phyloP scores from a whole-genome alignment of 257 asterid species.

The Lycium barbarum region DNA sequence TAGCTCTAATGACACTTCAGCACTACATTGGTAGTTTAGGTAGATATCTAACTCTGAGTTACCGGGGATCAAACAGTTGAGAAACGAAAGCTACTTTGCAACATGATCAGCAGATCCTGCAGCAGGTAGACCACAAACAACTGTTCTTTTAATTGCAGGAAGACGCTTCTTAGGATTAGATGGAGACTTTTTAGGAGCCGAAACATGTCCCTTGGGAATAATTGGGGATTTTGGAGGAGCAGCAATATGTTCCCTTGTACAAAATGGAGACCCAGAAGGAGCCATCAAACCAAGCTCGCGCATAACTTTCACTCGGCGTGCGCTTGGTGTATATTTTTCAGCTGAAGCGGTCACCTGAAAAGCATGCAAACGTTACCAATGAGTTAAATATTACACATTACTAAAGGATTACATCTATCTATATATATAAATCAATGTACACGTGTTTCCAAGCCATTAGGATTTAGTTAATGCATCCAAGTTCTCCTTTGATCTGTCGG shows the following conservation, averaged over 20 bases:
- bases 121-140: slow-evolving; percentile 26
- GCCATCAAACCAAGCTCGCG: slow-evolving; percentile 47
- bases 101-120: background rate
- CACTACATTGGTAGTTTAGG: background rate
- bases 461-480: background rate
- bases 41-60: background rate
- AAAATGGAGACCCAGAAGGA: slow-evolving; percentile 47
- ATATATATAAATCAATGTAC: background rate
- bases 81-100: slow-evolving; percentile 6
- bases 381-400: background rate
- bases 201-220: background rate
- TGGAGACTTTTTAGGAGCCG: background rate
- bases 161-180: slow-evolving; percentile 5
- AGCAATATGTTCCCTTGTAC: background rate
- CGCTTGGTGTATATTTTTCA: slow-evolving; percentile 30
- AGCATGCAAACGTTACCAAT: background rate
- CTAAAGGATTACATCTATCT: background rate
- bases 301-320: slow-evolving; percentile 43
- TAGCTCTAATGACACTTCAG: background rate
- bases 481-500: background rate
- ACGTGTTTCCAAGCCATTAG: background rate
- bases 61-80: slow-evolving; percentile 4
- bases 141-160: background rate
- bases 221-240: background rate
- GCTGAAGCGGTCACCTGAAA: slow-evolving; percentile 29